These are phyloP conservation scores for Alternaria novae-zelandiae DNA, from an alignment of 2,329 filamentous ascomycete species.

Conservation along the genomic window DNA sequence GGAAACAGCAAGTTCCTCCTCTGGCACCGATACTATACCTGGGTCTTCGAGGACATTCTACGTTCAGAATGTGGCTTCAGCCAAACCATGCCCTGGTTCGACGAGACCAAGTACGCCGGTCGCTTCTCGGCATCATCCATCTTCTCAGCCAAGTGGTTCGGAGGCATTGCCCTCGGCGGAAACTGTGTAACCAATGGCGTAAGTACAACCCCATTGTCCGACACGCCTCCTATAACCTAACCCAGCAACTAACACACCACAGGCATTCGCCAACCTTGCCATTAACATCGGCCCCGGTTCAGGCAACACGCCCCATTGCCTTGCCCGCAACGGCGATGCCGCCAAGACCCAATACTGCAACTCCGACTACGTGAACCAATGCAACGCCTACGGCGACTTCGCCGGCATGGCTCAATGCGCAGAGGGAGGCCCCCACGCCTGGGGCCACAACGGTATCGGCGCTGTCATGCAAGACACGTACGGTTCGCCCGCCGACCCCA, in stretches of 20 bases:
- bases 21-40: constrained; percentile 54
- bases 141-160: constrained; percentile 39
- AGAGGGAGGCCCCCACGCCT: constrained; percentile 42
- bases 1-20: constrained; percentile 48
- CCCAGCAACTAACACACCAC: constrained; percentile 6
- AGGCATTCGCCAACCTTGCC: constrained; percentile 43
- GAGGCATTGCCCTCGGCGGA: constrained; percentile 30
- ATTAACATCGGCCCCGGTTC: constrained; percentile 41
- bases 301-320: constrained; percentile 37
- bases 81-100: constrained; percentile 48
- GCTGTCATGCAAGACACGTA: constrained; percentile 44
- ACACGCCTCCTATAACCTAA: not conserved
- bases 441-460: constrained; percentile 46
- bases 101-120: constrained; percentile 43
- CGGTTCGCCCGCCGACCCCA: constrained; percentile 43
- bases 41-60: constrained; percentile 52
- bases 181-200: constrained; percentile 43
- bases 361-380: constrained; percentile 35
- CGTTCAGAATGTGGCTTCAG: constrained; percentile 53
- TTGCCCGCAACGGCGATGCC: constrained; percentile 38
- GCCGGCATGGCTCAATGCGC: constrained; percentile 38
- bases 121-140: constrained; percentile 37
- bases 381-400: constrained; percentile 32
- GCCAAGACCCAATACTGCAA: constrained; percentile 36
- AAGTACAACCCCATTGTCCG: constrained; percentile 19